A percentile compares a stretch with the other conserved stretches of the same genome.
Evolutionary conservation across 352 stramenopile genomes (phyloP).

Genomic region (Phytophthora hibernalis): DNA sequence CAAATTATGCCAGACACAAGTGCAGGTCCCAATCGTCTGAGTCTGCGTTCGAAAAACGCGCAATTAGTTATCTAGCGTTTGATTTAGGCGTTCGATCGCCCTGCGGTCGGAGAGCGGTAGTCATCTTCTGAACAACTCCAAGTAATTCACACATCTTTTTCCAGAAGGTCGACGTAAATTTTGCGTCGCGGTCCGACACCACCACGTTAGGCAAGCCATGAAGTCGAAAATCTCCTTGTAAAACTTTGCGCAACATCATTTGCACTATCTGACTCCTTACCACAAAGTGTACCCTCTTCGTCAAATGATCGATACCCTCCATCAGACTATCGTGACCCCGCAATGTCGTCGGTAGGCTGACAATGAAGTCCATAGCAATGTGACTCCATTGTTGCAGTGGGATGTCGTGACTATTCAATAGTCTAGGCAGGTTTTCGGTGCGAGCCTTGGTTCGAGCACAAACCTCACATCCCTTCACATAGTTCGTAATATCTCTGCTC

Average conservation of each 20-base stretch:
- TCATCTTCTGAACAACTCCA: slow-evolving; percentile 16
- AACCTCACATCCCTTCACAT: not conserved
- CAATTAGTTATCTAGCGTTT: slow-evolving; percentile 16
- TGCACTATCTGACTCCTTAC: too few species aligned
- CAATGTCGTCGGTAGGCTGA: not conserved
- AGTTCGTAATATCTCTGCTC: not conserved
- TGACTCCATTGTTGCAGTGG: not conserved
- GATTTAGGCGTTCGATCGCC: slow-evolving; percentile 12
- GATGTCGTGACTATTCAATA: not conserved
- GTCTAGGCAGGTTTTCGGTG: not conserved
- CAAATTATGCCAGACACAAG: slow-evolving; percentile 21
- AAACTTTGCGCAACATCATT: slow-evolving; percentile 19
- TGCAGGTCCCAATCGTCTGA: slow-evolving; percentile 25
- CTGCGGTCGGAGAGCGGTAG: too few species aligned
- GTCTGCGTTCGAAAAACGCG: slow-evolving; percentile 4
- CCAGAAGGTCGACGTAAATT: slow-evolving; percentile 18
- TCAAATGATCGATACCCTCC: slow-evolving; percentile 26
- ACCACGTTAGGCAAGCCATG: slow-evolving; percentile 18
- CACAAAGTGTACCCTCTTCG: slow-evolving; percentile 14
- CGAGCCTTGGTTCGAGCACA: not conserved
- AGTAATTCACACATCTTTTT: slow-evolving; percentile 12
- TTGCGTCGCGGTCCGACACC: slow-evolving; percentile 21
- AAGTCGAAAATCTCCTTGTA: slow-evolving; percentile 22
- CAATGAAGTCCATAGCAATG: not conserved
- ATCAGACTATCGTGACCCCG: slow-evolving; percentile 3